phyloP scores from a whole-genome alignment of 2,329 filamentous ascomycete species.

The Colletotrichum brevisporum region DNA sequence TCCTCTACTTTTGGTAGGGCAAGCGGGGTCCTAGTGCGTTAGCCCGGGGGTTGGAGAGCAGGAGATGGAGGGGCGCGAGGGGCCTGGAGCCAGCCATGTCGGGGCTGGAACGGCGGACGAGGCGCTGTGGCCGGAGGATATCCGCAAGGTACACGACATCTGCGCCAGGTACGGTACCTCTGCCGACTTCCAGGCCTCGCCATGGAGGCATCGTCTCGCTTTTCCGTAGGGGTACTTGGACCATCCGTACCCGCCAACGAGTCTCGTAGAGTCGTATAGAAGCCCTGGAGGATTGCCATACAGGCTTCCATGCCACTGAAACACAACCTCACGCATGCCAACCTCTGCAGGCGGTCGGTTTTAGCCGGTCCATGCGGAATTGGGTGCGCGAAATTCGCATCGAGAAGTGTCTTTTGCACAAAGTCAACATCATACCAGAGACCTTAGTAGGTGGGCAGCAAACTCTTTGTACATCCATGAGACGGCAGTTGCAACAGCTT shows the following conservation, averaged over 20 bases:
- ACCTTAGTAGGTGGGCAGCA: background rate
- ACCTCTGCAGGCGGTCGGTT: background rate
- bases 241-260: background rate
- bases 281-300: background rate
- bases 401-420: background rate
- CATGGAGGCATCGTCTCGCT: background rate
- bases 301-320: conserved; percentile 5
- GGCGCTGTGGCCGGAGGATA: conserved; percentile 5
- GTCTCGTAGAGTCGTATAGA: background rate
- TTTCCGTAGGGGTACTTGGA: background rate
- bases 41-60: conserved; percentile 24
- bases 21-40: conserved; percentile 15
- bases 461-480: background rate
- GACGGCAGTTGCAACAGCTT: conserved; percentile 1
- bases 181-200: background rate
- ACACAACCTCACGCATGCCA: background rate
- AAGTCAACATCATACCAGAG: background rate
- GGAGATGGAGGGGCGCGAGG: conserved; percentile 27
- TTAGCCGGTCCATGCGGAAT: conserved; percentile 20
- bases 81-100: conserved; percentile 7
- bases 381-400: background rate
- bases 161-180: background rate
- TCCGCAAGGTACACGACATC: conserved; percentile 7
- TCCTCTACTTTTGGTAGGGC: background rate
- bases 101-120: conserved; percentile 10